A percentile compares a stretch with the other conserved stretches of the same genome.
phyloP scores from a whole-genome alignment of 1,284 basidiomycete genomes.

The Naganishia liquefaciens region DNA sequence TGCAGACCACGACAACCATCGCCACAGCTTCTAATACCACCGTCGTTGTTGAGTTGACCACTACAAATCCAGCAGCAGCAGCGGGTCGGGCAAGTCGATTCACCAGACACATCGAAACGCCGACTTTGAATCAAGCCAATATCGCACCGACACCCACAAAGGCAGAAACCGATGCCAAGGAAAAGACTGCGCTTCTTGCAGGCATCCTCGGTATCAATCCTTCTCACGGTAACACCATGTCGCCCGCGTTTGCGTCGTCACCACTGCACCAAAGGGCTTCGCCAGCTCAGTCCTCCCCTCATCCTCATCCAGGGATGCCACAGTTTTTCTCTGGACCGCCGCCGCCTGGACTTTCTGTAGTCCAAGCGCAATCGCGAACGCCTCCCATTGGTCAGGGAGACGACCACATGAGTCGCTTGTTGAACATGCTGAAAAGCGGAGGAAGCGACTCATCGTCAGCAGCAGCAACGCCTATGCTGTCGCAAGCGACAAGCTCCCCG shows the following conservation, averaged over 20 bases:
- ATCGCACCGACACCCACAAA: not conserved
- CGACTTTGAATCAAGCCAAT: not conserved
- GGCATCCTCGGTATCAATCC: constrained; percentile 1
- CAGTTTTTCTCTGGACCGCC: constrained; percentile 8
- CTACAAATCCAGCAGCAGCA: not conserved
- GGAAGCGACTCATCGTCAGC: not conserved
- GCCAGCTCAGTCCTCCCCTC: not conserved
- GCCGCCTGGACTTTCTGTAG: not conserved
- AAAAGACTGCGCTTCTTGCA: constrained; percentile 11
- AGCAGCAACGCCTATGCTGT: not conserved
- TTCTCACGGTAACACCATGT: not conserved
- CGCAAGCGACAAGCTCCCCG: no score
- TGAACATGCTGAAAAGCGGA: constrained; percentile 25
- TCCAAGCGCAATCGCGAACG: no score
- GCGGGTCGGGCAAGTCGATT: constrained; percentile 16
- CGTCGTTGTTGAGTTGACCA: not conserved
- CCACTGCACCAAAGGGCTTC: constrained; percentile 7
- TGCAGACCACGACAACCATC: not conserved
- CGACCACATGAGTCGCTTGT: constrained; percentile 30
- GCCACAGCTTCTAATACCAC: no score
- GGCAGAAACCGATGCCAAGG: not conserved
- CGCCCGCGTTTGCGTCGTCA: not conserved
- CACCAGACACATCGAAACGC: not conserved
- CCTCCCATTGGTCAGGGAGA: not conserved
- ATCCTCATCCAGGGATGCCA: constrained; percentile 6